A percentile compares a stretch with the other conserved stretches of the same genome.
Conservation (phyloP, 805 yeast species). For the Sugiyamaella qingdaonensis region DNA sequence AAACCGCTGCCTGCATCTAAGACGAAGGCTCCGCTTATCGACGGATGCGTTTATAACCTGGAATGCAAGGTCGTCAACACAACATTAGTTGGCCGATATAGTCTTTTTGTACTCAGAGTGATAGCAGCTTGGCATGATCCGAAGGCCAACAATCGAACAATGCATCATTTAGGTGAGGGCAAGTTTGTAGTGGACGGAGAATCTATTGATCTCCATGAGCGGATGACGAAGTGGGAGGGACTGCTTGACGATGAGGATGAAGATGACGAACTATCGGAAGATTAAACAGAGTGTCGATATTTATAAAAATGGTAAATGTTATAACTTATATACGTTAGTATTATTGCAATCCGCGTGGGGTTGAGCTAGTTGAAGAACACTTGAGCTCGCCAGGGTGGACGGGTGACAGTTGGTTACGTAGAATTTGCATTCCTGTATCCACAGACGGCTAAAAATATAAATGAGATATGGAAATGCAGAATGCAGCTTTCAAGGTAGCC, state of each 20-base stretch:
- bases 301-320: too few relatives aligned
- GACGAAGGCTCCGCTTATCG: slow-evolving; percentile 9
- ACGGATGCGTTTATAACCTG: slow-evolving; percentile 11
- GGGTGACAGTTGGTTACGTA: too few relatives aligned
- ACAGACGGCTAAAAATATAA: too few relatives aligned
- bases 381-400: too few relatives aligned
- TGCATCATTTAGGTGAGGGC: slow-evolving; percentile 15
- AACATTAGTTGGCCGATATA: slow-evolving; percentile 2
- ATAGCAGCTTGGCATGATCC: slow-evolving; percentile 12
- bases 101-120: slow-evolving; percentile 10
- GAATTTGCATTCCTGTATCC: too few relatives aligned
- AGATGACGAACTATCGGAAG: slow-evolving; percentile 4
- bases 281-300: too few relatives aligned
- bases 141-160: slow-evolving; percentile 5
- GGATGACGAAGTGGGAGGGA: slow-evolving; percentile 16
- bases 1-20: slow-evolving; percentile 6
- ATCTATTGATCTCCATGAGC: slow-evolving; percentile 4
- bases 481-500: too few relatives aligned
- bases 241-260: slow-evolving; percentile 7
- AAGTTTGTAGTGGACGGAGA: slow-evolving; percentile 9
- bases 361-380: too few relatives aligned
- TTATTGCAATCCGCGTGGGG: too few relatives aligned
- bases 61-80: slow-evolving; percentile 16
- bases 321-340: too few relatives aligned
- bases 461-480: too few relatives aligned